Base-by-base conservation (phyloP, 2,329 filamentous ascomycete genomes). In the Alternaria gaisen region DNA sequence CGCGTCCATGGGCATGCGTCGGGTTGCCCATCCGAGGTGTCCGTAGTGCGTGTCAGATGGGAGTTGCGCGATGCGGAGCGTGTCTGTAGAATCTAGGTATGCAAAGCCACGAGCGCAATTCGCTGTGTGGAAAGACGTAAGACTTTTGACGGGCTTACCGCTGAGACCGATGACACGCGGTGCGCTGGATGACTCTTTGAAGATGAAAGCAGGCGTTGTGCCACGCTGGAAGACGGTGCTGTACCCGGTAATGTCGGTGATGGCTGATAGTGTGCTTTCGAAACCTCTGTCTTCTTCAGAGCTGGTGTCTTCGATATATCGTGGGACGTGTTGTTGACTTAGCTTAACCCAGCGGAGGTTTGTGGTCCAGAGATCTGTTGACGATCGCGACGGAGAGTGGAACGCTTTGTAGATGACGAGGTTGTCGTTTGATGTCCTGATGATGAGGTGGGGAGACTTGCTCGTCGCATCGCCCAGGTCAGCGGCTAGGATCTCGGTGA, bases 371-470 rank as follows among this genome's bases (percentile, higher is more conserved):
- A 83, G 78, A 28, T 80, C 67, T 8, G 72, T 69, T n/a, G 64
- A 58, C 71, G 75, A 57, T 77, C 77, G 28, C 72, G 74, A 40
- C 74, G 80, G 62, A 81, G 81, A 74, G 42, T 87, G 84, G 68
- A 93, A 90, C 1, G 94, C 93, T 74, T 95, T 89, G 75, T 98
- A 99, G 46, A 98, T 86, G 11, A 91, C 90, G 34, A 98, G 81
- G 73, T 98, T 94, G 65, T 97, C 91, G 60, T 88, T 90, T 10
- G 87, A 85, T 50, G 92, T 92, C 52, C 94, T 91, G 28, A 94
- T 82, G 68, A 98, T 89, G 20, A 99, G 83, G 76, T 97, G 92
- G 7, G 94, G 93, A 3, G 86, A 87, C 62, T 86, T 88, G 22
- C 85, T 84, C 10, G 87, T 88, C 5, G 84, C 80, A 72, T 97